Evolutionary conservation across 164 flowering plant genomes (phyloP), one percentile per base, ranked within the genome.

Genomic region (Berberis thunbergii): DNA sequence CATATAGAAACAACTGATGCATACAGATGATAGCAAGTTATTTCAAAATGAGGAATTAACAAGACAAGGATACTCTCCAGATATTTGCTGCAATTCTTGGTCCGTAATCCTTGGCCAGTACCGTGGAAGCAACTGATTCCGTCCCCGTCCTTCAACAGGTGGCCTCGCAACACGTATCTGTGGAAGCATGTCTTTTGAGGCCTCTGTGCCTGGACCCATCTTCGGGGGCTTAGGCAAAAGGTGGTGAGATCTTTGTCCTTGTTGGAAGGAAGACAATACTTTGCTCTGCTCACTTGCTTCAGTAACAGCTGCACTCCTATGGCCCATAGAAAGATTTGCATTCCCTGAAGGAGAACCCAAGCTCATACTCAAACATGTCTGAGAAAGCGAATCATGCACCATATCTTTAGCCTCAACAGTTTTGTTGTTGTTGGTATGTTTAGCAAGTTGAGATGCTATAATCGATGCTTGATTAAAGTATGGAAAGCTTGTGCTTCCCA

Each of bases 51-150:
- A 54, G 63, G 8, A 66, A 43, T 62, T 45, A 49, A 58, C 10
- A 66, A 41, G 57, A 44, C 13, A 66, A 48, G 96, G 99, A 94
- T 94, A 94, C 99, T 94, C 93, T 85, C 97, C 99, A 79, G 96
- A 82, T 65, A 94, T 67, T 67, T 87, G 84, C 76, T 87, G 86
- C 78, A 94, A 74, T 67, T 91, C 96, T 73, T 87, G 90, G 61
- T 94, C 99, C 38, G 99, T 94, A 56, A 87, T 87, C 78, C 87
- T 80, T 4, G 99, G 98, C 99, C 99, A 94, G 70, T 91, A 94
- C 1, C 97, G 88, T 45, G 99, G 97, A 78, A 91, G 99, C 69
- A 94, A 77, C 73, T 94, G 99, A 73, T 73, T 82, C 57, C 88
- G 79, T 45, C 93, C 89, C 41, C 96, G 78, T 49, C 97, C 98